Base-by-base conservation (phyloP, 2,329 filamentous ascomycete species). In the Microdochium bolleyi region DNA sequence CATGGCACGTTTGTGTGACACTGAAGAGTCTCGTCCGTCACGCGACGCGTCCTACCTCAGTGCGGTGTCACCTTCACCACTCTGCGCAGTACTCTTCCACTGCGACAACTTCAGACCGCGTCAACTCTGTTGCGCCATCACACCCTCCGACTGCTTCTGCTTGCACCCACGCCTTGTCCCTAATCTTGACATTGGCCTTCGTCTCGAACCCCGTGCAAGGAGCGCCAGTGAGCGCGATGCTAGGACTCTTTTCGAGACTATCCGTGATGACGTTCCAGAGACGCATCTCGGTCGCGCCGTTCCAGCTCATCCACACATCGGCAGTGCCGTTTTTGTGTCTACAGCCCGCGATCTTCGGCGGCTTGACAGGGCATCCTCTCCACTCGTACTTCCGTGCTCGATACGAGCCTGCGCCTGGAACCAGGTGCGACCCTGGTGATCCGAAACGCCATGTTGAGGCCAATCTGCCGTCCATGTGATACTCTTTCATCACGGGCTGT, bases 281-380 rank as follows among this genome's bases (percentile, higher is more conserved):
- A 52, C 61, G 59, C 49, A 69, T 62, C 55, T 69, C 68, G 0
- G 67, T 70, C 4, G 67, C 67, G 9, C 67, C 67, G 48, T 67
- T 67, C 67, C 67, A 69, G 59, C 67, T 70, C 64, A 70, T 69
- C 53, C 64, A 63, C n/a, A 68, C 19, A 52, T 46, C 0, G 61
- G 63, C 22, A 30, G 22, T 34, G 59, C 57, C 27, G 22, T 49
- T 1, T 53, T 52, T 14, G 54, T 51, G 25, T 58, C 51, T 49
- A 37, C 58, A 60, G 24, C 59, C 60, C 19, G 59, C 51, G 13
- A 49, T 59, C 21, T 48, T 55, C 10, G 61, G 60, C n/a, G 50
- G 34, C 2, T 53, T 53, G 30, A 50, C 53, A 3, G 61, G 61
- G 14, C 51, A 52, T 3, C 60, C 60, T n/a, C 55, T 51, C 69